Base-by-base conservation (phyloP, 2,329 filamentous ascomycete species). In the Trichophyton simii region DNA sequence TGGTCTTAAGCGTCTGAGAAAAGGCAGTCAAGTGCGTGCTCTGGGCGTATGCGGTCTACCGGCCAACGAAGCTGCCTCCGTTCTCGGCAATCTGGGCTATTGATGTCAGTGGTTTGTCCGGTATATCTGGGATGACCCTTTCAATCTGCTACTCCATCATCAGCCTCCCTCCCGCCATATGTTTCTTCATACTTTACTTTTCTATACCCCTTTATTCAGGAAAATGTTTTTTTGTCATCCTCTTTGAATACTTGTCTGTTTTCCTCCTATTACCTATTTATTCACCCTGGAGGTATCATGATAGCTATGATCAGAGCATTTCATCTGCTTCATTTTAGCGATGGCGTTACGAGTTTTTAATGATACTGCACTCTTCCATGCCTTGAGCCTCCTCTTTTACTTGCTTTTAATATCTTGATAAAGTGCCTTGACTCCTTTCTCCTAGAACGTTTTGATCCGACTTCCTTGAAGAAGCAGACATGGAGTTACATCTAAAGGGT, bases 1-100 rank as follows among this genome's bases (percentile, higher is more conserved):
- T 46, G 83, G 83, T 1, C 71, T 86, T 50, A 77, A 82, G 68
- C 75, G 80, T 28, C 71, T 86, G 63, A 74, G 79, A 57, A 78
- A 79, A 64, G 82, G 83, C 15, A 79, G 77, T 61, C 78, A 82
- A 66, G 81, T 83, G 34, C 73, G 82, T 62, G 76, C 78, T 31
- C 64, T 86, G 67, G 80, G 78, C 15, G 79, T 81, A 46, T 78
- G 76, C 60, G 78, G 77, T 25, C 76, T 85, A 71, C 76, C 80
- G 44, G 73, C 67, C 38, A 74, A 74, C 60, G 76, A 78, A 63
- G 71, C 73, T 59, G 76, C 72, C 64, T 69, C 68, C 5, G 66
- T 77, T 20, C 70, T 78, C 44, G 68, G 71, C 25, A 72, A 71
- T 60, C 67, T 77, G 22, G 76, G 75, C 25, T 77, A 72, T 67